Base-by-base conservation (phyloP, 768 basidiomycete genomes). In the Cyclocybe cylindracea region DNA sequence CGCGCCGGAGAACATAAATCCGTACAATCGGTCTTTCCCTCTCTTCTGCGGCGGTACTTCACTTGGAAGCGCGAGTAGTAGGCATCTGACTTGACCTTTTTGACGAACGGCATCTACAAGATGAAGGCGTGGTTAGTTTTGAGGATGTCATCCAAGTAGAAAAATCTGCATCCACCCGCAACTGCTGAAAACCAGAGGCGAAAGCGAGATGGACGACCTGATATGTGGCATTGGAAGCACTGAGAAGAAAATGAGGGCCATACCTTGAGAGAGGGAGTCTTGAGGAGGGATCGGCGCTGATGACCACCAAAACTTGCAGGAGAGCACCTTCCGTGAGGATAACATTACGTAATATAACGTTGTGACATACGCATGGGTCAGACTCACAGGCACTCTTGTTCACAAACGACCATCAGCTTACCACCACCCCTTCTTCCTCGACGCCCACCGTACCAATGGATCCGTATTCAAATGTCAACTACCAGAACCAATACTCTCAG, bases 61-160 rank as follows among this genome's bases (percentile, higher is more conserved):
- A 98, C 95, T 79, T 97, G 94, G 82, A 89, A 97, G 58, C 95
- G 87, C 56, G 94, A 97, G 79, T 93, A 97, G 87, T 98, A 98
- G 66, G 96, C 92, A 70, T 86, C 85, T 66, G 91, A 91, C 82
- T 99, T 98, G 79, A 95, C 72, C 62, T 89, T 87, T 79, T 98
- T 98, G 80, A 97, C 89, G 83, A 97, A 98, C 55, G 95, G 96
- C 96, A 93, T 91, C 79, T 81, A 39, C 24, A 39, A 34, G 43
- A 53, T 44, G 32, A 55, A 46, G 39, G n/a, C 40, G 51, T 18
- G 45, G 39, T 31, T 42, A 41, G 38, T 42, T 53, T 44, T 35
- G 35, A 16, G 24, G 42, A 54, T 52, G 64, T 60, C 67, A 79
- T 79, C 78, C 67, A 61, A 41, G 50, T 14, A 18, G 32, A 38